Conservation (phyloP, 441 rosid genomes). For the Biscutella laevigata region DNA sequence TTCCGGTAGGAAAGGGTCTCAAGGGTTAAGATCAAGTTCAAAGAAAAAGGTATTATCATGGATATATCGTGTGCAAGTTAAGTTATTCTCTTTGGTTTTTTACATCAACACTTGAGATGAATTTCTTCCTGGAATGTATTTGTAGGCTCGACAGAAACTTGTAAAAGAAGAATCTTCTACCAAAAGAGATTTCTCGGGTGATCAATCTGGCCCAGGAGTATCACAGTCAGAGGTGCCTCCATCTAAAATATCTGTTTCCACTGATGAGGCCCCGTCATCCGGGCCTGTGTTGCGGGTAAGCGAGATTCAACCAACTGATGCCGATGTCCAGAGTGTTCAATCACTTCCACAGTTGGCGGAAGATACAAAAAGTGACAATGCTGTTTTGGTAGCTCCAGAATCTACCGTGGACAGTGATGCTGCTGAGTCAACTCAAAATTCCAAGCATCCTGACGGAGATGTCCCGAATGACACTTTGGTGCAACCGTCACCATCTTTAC, state of each 20-base stretch:
- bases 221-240: conserved; percentile 26
- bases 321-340: conserved; percentile 30
- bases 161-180: conserved; percentile 34
- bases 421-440: conserved; percentile 32
- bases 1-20: conserved; percentile 64
- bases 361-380: conserved; percentile 31
- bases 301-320: conserved; percentile 31
- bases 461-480: conserved; percentile 34
- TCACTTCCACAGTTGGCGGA: conserved; percentile 26
- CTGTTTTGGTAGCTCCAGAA: conserved; percentile 31
- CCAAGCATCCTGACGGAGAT: conserved; percentile 38
- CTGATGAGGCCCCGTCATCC: conserved; percentile 34
- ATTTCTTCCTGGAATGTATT: conserved; percentile 7
- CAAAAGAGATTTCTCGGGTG: conserved; percentile 28
- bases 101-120: neutral
- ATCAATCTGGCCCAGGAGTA: conserved; percentile 28
- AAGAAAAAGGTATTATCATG: conserved; percentile 49
- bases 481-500: conserved; percentile 30
- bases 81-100: neutral
- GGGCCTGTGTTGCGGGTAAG: conserved; percentile 22
- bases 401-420: conserved; percentile 26
- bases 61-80: conserved; percentile 12
- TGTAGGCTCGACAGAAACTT: conserved; percentile 48
- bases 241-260: conserved; percentile 28
- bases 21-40: conserved; percentile 41